These are phyloP conservation scores for Acanthamoeba lenticulata DNA, from an alignment of 208 protist genomes.

Conservation along the genomic window DNA sequence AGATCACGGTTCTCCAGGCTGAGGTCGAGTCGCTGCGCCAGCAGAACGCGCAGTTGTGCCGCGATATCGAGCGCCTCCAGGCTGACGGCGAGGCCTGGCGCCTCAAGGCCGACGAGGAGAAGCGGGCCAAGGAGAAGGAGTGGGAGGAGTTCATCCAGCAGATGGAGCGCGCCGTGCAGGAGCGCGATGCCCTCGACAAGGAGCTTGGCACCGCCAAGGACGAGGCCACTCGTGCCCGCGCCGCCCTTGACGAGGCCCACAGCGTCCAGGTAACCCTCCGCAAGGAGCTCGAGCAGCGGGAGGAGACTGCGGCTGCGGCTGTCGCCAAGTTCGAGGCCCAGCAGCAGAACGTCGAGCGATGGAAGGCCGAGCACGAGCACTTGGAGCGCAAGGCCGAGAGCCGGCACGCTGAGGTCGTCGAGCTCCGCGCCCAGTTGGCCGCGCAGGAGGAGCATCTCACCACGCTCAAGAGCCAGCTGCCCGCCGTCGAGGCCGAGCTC, in stretches of 20 bases:
- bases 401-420: neutral
- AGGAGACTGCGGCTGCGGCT: neutral
- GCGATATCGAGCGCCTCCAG: neutral
- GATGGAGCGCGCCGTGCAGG: neutral
- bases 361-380: neutral
- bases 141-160: neutral
- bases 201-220: neutral
- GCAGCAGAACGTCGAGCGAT: neutral
- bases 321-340: neutral
- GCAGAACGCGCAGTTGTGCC: neutral
- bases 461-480: neutral
- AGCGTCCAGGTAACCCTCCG: neutral
- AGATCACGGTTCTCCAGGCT: neutral
- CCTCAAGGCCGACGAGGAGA: neutral
- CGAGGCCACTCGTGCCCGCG: neutral
- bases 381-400: neutral
- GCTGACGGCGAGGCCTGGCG: neutral
- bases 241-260: neutral
- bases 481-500: slow-evolving; percentile 10
- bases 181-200: neutral
- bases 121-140: neutral
- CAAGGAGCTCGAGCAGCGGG: neutral
- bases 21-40: neutral
- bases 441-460: neutral
- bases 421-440: neutral